Percentiles rank a stretch among this genome's conserved stretches.
phyloP scores from a whole-genome alignment of 73 alveolate genomes.

The Paramecium bursaria region DNA sequence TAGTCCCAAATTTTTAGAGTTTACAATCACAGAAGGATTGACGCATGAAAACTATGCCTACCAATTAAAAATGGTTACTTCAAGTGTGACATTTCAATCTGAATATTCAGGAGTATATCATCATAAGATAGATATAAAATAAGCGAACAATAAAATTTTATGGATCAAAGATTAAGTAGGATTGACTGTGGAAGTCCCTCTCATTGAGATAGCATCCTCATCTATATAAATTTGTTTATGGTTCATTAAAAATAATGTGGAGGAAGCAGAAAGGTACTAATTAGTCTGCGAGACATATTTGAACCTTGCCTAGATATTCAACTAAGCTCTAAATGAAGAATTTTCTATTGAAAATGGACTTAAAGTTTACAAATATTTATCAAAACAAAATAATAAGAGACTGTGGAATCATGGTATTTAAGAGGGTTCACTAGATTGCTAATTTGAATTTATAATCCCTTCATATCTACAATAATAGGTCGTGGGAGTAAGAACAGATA shows the following conservation, averaged over 20 bases:
- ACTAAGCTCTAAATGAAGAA: slow-evolving; percentile 23
- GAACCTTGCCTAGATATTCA: slow-evolving; percentile 15
- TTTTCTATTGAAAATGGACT: slow-evolving; percentile 1
- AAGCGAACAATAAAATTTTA: neutral
- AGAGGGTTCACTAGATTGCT: slow-evolving; percentile 45
- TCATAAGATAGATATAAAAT: neutral
- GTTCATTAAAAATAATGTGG: neutral
- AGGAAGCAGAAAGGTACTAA: neutral
- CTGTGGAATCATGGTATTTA: slow-evolving; percentile 65
- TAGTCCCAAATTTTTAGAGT: slow-evolving; percentile 15
- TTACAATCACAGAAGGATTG: slow-evolving; percentile 15
- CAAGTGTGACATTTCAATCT: slow-evolving; percentile 5
- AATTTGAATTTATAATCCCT: slow-evolving; percentile 36
- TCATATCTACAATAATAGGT: slow-evolving; percentile 47
- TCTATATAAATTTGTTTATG: slow-evolving; percentile 40
- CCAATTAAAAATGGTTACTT: slow-evolving; percentile 26
- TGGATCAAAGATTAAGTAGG: neutral
- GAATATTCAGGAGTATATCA: slow-evolving; percentile 25
- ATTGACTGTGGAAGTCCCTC: slow-evolving; percentile 45
- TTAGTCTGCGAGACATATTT: slow-evolving; percentile 30
- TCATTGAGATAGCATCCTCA: slow-evolving; percentile 39
- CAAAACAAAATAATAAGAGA: slow-evolving; percentile 14
- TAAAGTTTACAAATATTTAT: slow-evolving; percentile 7
- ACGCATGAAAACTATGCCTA: slow-evolving; percentile 6
- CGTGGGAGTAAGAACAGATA: slow-evolving; percentile 81